These are phyloP conservation scores for Apostasia shenzhenica DNA, from an alignment of 106 monocot genomes.

Conservation along the genomic window DNA sequence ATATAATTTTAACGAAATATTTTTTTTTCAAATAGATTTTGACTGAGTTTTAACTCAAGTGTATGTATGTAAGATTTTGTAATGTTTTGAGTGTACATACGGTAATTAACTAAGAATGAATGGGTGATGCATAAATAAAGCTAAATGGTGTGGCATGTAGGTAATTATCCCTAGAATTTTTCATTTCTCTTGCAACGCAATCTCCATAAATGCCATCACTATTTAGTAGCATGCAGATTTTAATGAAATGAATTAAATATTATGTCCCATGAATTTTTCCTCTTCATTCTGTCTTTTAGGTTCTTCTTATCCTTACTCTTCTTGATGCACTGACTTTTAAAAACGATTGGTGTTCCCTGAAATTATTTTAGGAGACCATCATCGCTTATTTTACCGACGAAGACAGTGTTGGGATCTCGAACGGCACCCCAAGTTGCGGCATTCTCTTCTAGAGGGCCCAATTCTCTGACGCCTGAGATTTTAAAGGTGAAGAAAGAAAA, in stretches of 20 bases:
- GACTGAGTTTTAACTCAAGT: too few species aligned
- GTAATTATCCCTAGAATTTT: too few species aligned
- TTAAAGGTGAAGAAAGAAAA: slow-evolving; percentile 47
- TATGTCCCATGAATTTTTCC: neutral
- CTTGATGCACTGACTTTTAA: neutral
- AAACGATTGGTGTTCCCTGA: neutral
- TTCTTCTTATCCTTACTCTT: too few species aligned
- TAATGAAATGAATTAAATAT: neutral
- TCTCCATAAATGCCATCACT: too few species aligned
- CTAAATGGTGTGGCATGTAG: too few species aligned
- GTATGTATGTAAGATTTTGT: too few species aligned
- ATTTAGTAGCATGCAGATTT: neutral
- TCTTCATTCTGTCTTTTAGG: neutral
- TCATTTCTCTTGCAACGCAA: too few species aligned
- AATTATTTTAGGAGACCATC: slow-evolving; percentile 40
- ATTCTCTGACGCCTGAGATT: slow-evolving; percentile 74
- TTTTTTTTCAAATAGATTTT: too few species aligned
- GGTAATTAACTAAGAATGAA: too few species aligned
- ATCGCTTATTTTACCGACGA: slow-evolving; percentile 51
- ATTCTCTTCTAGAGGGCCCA: slow-evolving; percentile 94
- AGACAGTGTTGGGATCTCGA: slow-evolving; percentile 41
- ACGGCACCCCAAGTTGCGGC: slow-evolving; percentile 57
- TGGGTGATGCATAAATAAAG: too few species aligned
- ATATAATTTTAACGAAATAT: too few species aligned
- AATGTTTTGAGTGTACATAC: too few species aligned